Conservation (phyloP, 2,329 filamentous ascomycete genomes). For the Escovopsis sp. region DNA sequence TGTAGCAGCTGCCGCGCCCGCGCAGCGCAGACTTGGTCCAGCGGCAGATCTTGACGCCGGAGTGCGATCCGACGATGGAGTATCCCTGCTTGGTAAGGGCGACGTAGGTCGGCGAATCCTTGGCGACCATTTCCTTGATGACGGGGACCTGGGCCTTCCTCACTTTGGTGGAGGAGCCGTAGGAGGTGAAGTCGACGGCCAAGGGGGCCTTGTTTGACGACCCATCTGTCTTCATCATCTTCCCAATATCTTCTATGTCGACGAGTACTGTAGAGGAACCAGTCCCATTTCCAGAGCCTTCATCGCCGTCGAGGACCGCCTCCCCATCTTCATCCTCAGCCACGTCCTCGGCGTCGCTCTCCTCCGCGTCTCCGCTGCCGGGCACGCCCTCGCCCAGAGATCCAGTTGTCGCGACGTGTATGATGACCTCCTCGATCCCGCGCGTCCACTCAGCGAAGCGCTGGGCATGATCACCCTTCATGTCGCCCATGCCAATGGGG, state of each 20-base stretch:
- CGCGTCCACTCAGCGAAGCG: slow-evolving; percentile 62
- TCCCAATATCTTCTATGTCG: slow-evolving; percentile 74
- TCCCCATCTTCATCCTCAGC: slow-evolving; percentile 42
- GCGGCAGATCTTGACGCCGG: slow-evolving; percentile 91
- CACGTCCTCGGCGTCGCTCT: slow-evolving; percentile 62
- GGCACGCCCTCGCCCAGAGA: slow-evolving; percentile 48
- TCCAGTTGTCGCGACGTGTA: slow-evolving; percentile 44
- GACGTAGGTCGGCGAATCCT: slow-evolving; percentile 72
- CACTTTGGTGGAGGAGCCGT: slow-evolving; percentile 33
- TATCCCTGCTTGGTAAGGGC: slow-evolving; percentile 94
- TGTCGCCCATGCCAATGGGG: slow-evolving; percentile 76
- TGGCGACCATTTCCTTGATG: slow-evolving; percentile 87
- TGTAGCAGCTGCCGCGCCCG: slow-evolving; percentile 91
- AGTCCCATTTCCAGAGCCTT: slow-evolving; percentile 20
- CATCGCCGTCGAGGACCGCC: slow-evolving; percentile 26
- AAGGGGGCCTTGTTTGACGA: slow-evolving; percentile 32
- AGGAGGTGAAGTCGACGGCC: slow-evolving; percentile 76
- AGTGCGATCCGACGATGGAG: slow-evolving; percentile 86
- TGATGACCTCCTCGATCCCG: slow-evolving; percentile 58
- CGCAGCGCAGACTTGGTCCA: slow-evolving; percentile 97
- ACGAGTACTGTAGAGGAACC: slow-evolving; percentile 34
- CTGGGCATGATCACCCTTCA: slow-evolving; percentile 54
- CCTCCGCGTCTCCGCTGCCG: slow-evolving; percentile 68
- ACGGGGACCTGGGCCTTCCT: slow-evolving; percentile 25
- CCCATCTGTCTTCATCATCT: slow-evolving; percentile 35